phyloP scores from a whole-genome alignment of 176 grass and related monocot species.

The Oryza meyeriana region DNA sequence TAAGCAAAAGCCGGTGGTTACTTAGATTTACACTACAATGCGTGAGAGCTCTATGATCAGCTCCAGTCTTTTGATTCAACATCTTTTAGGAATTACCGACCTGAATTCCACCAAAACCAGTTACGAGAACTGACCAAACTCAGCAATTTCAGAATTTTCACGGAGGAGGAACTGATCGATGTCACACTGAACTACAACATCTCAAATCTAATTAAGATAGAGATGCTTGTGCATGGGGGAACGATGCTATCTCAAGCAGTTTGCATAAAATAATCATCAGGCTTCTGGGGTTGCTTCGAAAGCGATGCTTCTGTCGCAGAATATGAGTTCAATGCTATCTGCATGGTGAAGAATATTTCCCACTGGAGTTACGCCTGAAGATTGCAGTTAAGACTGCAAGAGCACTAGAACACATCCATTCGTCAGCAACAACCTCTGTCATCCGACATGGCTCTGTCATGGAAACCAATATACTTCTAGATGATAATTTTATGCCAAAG shows the following conservation, averaged over 20 bases:
- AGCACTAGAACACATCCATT: not conserved
- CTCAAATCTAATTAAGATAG: too few species aligned
- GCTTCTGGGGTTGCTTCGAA: not conserved
- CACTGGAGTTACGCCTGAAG: not conserved
- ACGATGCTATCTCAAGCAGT: too few species aligned
- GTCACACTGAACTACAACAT: not conserved
- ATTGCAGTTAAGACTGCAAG: constrained; percentile 8
- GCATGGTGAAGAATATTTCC: not conserved
- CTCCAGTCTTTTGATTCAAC: too few species aligned
- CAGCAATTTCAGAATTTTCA: not conserved
- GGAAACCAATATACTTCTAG: not conserved
- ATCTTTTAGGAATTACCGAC: too few species aligned
- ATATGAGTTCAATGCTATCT: constrained; percentile 9
- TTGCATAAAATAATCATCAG: too few species aligned
- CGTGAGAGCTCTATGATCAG: too few species aligned
- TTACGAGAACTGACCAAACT: too few species aligned
- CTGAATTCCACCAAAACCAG: too few species aligned
- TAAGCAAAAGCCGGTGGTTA: too few species aligned
- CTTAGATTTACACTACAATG: too few species aligned
- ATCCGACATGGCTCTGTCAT: constrained; percentile 2
- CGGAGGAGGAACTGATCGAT: not conserved
- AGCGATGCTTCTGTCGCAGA: not conserved
- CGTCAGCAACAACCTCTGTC: not conserved
- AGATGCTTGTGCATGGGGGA: too few species aligned
- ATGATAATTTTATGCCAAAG: not conserved